Evolutionary conservation across 208 protist genomes (phyloP).

Genomic region (Trypanosoma vivax): DNA sequence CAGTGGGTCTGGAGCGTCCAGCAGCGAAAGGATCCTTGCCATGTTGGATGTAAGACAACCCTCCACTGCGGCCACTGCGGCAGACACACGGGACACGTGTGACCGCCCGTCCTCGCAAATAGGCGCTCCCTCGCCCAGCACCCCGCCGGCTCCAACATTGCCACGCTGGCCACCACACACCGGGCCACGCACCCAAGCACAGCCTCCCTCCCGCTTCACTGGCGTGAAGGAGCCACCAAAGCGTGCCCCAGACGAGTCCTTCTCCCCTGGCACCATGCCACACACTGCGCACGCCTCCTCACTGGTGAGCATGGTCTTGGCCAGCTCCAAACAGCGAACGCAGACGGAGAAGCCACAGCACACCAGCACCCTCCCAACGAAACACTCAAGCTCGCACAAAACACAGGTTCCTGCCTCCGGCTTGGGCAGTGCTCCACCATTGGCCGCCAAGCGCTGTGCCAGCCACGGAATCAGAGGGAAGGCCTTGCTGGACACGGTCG

Average conservation of each 20-base stretch:
- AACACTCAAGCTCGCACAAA: conserved; percentile 52
- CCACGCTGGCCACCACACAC: not conserved
- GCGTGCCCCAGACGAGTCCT: not conserved
- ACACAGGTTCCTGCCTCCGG: conserved; percentile 43
- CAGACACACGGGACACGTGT: not conserved
- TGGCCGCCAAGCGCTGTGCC: conserved; percentile 5
- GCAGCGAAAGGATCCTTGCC: conserved; percentile 34
- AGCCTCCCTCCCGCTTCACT: conserved; percentile 6
- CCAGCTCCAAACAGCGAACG: conserved; percentile 38
- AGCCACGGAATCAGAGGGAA: conserved; percentile 51
- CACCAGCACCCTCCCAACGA: conserved; percentile 25
- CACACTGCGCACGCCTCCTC: conserved; percentile 68
- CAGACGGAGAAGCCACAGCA: conserved; percentile 66
- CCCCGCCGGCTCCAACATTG: not conserved
- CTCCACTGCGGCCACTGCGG: conserved; percentile 23
- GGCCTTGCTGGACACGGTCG: conserved; percentile 37
- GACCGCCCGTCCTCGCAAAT: not conserved
- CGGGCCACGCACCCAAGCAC: not conserved
- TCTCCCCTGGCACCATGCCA: conserved; percentile 13
- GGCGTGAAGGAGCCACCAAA: not conserved
- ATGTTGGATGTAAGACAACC: conserved; percentile 33
- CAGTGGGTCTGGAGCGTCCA: conserved; percentile 41
- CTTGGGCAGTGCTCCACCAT: not conserved
- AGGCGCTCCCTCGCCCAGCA: not conserved
- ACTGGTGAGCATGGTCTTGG: conserved; percentile 49